Conservation (phyloP, 139 green algal species). For the Diplosphaera chodatii region DNA sequence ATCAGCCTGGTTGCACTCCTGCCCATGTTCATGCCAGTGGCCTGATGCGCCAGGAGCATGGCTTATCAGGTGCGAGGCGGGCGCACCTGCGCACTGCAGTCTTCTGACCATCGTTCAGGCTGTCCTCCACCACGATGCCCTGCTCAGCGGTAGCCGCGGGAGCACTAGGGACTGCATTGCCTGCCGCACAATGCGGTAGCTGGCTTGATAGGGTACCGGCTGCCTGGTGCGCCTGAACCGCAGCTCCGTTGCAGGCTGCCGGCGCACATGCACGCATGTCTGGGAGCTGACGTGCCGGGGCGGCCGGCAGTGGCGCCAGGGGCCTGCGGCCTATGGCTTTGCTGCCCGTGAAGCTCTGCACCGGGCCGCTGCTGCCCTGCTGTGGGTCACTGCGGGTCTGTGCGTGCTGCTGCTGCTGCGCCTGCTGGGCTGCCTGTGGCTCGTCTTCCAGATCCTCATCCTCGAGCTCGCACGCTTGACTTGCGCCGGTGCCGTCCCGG, state of each 20-base stretch:
- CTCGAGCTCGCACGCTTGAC: neutral
- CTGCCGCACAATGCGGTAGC: too few species aligned
- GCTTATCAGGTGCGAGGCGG: too few species aligned
- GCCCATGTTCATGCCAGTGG: too few species aligned
- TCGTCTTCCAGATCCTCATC: neutral
- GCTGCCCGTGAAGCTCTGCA: neutral
- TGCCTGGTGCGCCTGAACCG: neutral
- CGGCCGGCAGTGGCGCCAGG: neutral
- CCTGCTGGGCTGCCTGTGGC: too few species aligned
- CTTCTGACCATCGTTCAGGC: constrained; percentile 69
- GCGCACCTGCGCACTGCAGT: constrained; percentile 33
- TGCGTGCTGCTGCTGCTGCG: neutral
- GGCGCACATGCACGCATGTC: neutral
- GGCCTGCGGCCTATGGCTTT: neutral
- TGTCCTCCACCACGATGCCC: neutral
- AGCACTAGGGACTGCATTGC: too few species aligned
- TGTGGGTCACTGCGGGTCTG: neutral
- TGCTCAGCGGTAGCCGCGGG: too few species aligned
- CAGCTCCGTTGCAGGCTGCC: too few species aligned
- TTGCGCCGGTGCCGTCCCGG: too few species aligned
- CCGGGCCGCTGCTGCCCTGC: too few species aligned
- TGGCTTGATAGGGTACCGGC: too few species aligned
- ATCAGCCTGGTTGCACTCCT: too few species aligned
- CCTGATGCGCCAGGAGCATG: too few species aligned
- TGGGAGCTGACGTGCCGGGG: neutral